These are phyloP conservation scores for Elsinoe batatas DNA, from an alignment of 2,329 filamentous ascomycete genomes.

Conservation along the genomic window DNA sequence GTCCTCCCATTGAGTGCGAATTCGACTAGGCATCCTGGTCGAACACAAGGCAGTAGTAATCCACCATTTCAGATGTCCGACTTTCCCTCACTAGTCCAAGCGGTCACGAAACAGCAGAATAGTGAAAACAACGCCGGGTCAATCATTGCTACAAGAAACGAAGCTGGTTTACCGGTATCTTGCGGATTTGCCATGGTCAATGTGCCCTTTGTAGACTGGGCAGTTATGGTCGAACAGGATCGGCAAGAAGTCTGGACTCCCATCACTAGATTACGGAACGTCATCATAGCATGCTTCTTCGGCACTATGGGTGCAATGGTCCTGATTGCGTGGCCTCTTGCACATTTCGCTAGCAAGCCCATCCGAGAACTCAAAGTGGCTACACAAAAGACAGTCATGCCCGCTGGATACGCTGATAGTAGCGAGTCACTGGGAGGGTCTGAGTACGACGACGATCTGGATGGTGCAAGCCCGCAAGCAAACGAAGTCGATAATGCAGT, in stretches of 20 bases:
- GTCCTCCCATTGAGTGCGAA: constrained; percentile 23
- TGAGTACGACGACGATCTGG: constrained; percentile 23
- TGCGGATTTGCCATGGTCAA: constrained; percentile 69
- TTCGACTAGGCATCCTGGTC: constrained; percentile 21
- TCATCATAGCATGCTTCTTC: constrained; percentile 77
- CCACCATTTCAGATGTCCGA: constrained; percentile 47
- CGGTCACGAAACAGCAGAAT: constrained; percentile 44
- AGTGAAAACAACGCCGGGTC: constrained; percentile 58
- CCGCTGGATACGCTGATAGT: constrained; percentile 45
- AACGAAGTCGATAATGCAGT: constrained; percentile 35
- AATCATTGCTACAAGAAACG: constrained; percentile 59
- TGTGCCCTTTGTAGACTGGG: constrained; percentile 66
- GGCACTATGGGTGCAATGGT: constrained; percentile 63
- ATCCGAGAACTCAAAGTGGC: constrained; percentile 67
- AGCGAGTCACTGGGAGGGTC: constrained; percentile 28
- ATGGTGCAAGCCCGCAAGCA: constrained; percentile 28
- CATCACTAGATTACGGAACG: constrained; percentile 63
- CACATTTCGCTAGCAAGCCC: constrained; percentile 71
- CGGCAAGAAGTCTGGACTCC: constrained; percentile 65
- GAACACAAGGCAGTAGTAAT: constrained; percentile 31
- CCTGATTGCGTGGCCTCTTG: constrained; percentile 64
- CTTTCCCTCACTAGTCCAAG: constrained; percentile 55
- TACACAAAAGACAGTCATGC: constrained; percentile 62
- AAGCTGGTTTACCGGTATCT: constrained; percentile 58
- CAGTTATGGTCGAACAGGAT: constrained; percentile 68